Base-by-base conservation (phyloP, 805 yeast species). In the Vanderwaltozyma tropicalis region DNA sequence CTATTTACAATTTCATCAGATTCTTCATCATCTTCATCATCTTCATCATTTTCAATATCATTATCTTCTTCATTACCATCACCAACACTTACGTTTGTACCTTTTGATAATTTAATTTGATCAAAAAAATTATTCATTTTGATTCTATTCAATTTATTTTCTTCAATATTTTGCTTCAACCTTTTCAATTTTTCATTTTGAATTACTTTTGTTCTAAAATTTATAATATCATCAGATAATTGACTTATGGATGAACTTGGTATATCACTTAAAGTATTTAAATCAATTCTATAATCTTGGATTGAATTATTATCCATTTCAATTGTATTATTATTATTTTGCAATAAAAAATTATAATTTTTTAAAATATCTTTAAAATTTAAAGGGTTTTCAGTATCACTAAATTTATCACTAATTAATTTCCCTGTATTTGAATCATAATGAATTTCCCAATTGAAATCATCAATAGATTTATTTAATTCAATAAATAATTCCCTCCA, bases 161-260 rank as follows among this genome's bases (percentile, higher is more conserved):
- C 62, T 31, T 53, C 56, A 36, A 46, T 41, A 7, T 38, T 38
- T 29, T 73, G 74, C 41, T 65, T 62, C 32, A 66, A 67, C 24
- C 76, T 63, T 33, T 71, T 69, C 29, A 68, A 68, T 38, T 67
- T 64, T 42, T 78, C 83, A 19, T 72, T 56, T 21, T 65, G 66
- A 40, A 75, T 53, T 21, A 76, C 78, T 32, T 66, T 67, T 11
- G 78, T 65, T 43, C 84, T 58, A 48, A 78, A 78, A 43, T 66
- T 70, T 34, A 76, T 57, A 32, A 78, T 69, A 42, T 72, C 74
- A 39, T 67, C 64, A 40, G 55, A 52, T 18, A 57, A 41, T 34
- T 56, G 62, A 22, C 50, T 52, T 14, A 57, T 40, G 8, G 51
- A 46, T 22, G 46, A 46, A 12, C 42, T 40, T 3, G 61, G 61